Conservation (phyloP, 768 basidiomycete genomes). For the Lentinus brumalis region DNA sequence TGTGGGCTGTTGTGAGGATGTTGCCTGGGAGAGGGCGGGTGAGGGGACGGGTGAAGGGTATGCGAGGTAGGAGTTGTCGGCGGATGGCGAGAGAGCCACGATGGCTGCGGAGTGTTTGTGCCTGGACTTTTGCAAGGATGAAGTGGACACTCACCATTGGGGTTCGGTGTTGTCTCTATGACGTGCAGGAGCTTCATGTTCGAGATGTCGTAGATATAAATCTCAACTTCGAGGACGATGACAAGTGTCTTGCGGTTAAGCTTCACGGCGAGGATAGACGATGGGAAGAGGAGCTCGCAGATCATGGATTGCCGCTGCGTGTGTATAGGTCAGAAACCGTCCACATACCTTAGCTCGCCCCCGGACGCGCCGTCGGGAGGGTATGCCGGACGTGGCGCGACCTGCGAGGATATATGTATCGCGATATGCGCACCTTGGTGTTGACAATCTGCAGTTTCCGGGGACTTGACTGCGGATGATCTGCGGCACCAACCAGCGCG, state of each 20-base stretch:
- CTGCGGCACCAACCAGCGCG: slow-evolving; percentile 94
- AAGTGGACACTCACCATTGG: slow-evolving; percentile 65
- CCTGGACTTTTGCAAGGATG: neutral
- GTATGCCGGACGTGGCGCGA: neutral
- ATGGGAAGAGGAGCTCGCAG: slow-evolving; percentile 97
- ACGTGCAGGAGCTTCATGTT: slow-evolving; percentile 98
- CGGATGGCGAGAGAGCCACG: slow-evolving; percentile 91
- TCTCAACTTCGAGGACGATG: slow-evolving; percentile 95
- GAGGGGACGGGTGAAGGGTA: slow-evolving; percentile 96
- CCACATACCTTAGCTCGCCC: neutral
- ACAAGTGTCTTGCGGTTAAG: slow-evolving; percentile 96
- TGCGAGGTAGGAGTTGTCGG: slow-evolving; percentile 91
- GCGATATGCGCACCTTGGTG: slow-evolving; percentile 72
- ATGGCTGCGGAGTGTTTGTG: slow-evolving; percentile 60
- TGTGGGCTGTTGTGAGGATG: slow-evolving; percentile 39
- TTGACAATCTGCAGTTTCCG: slow-evolving; percentile 97
- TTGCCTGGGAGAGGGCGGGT: slow-evolving; percentile 53
- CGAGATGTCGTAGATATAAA: slow-evolving; percentile 98
- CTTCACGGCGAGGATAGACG: slow-evolving; percentile 95
- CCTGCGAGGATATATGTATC: neutral
- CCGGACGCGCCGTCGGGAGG: neutral
- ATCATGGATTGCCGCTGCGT: slow-evolving; percentile 95
- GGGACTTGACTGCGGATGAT: slow-evolving; percentile 88
- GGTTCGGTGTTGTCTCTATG: slow-evolving; percentile 95
- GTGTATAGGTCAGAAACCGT: neutral